phyloP scores from a whole-genome alignment of 2,329 filamentous ascomycete genomes.

The Colletotrichum costaricense region DNA sequence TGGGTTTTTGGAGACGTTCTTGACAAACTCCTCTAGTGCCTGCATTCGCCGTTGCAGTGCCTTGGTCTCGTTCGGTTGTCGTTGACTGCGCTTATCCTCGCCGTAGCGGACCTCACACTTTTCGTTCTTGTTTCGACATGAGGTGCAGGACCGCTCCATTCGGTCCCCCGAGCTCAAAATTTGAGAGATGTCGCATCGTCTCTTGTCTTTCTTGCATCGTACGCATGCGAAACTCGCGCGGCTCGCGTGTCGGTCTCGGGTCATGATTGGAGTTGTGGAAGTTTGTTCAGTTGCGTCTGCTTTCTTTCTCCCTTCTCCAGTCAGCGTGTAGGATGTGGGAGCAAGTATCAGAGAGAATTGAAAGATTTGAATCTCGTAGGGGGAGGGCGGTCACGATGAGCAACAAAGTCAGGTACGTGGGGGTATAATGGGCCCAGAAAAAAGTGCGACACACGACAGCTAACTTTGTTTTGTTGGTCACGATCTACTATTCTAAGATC shows the following conservation, averaged over 20 bases:
- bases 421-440: background rate
- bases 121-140: conserved; percentile 31
- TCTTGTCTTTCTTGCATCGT: conserved; percentile 33
- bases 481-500: conserved; percentile 15
- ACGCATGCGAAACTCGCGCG: conserved; percentile 32
- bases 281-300: background rate
- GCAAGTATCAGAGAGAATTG: background rate
- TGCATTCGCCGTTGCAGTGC: conserved; percentile 29
- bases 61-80: conserved; percentile 20
- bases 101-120: conserved; percentile 31
- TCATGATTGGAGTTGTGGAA: background rate
- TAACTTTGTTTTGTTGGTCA: conserved; percentile 10
- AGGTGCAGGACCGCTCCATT: conserved; percentile 21
- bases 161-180: conserved; percentile 1
- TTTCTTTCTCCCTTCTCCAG: background rate
- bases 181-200: conserved; percentile 32
- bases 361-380: background rate
- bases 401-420: background rate
- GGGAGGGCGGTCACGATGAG: background rate
- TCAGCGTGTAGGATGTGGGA: background rate
- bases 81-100: conserved; percentile 31
- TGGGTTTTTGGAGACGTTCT: conserved; percentile 2
- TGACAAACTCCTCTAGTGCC: conserved; percentile 29
- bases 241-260: conserved; percentile 28
- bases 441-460: background rate